Base-by-base conservation (phyloP, 2,329 filamentous ascomycete species). In the Stachybotrys elegans region DNA sequence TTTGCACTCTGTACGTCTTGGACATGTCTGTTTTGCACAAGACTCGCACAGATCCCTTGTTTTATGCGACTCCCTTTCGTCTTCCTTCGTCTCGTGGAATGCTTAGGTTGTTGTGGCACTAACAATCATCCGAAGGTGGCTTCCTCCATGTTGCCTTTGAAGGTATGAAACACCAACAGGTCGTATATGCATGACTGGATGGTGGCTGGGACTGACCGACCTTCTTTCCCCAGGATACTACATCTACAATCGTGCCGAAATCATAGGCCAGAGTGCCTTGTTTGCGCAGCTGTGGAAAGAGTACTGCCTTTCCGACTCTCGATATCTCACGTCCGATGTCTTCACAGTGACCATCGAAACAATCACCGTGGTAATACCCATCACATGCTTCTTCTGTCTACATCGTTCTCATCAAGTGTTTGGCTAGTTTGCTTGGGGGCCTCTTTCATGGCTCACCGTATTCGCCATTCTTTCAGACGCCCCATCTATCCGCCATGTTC, bases 221-320 rank as follows among this genome's bases (percentile, higher is more conserved):
- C 3, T 11, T 8, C n/a, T 5, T 12, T 31, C 44, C 35, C 16
- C 13, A 83, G 80, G 84, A 29, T 95, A 94, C 64, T 94, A 89
- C 60, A 75, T 90, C 49, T 63, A 78, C 50, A 81, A 91, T 60
- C 84, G 88, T 61, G 66, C 70, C 19, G 70, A 68, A 20, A 75
- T 95, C 60, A 79, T 82, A 0, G 70, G 76, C 11, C 79, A 79
- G 47, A 84, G 89, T 60, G 81, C 83, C 43, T 67, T 93, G 7
- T 84, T 91, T 45, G 88, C 84, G 3, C 88, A 95, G 69, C 72
- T 95, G 36, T 95, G 90, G 90, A 95, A 95, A 61, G 90, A 95
- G 65, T 95, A 95, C 61, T 77, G 87, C 4, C 75, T 91, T 25
- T 91, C 87, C 3, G 90, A 95, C 67, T 94, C 89, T 43, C 78